Conservation (phyloP, 768 basidiomycete genomes). For the Leccinum uliginosum region DNA sequence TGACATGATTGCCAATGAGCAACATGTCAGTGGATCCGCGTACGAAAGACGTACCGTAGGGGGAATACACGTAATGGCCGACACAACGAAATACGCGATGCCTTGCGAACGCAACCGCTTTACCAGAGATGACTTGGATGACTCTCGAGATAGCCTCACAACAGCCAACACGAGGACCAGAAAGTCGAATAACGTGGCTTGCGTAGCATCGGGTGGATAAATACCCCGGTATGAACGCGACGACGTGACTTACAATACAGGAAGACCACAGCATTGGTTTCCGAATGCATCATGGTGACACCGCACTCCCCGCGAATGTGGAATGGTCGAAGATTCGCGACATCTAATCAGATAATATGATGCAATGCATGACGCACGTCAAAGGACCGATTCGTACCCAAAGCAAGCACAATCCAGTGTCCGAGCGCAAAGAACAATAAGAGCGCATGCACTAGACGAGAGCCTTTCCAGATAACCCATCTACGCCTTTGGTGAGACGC, state of each 20-base stretch:
- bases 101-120: conserved; percentile 19
- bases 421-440: conserved; percentile 10
- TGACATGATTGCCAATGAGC: background rate
- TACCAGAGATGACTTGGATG: conserved; percentile 15
- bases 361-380: background rate
- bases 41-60: conserved; percentile 1
- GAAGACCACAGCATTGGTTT: conserved; percentile 7
- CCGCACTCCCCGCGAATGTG: background rate
- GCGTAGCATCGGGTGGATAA: background rate
- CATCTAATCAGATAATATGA: conserved; percentile 9
- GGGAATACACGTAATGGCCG: conserved; percentile 14
- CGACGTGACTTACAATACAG: conserved; percentile 16
- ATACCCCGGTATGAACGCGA: background rate
- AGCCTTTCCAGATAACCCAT: conserved; percentile 27
- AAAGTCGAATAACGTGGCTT: conserved; percentile 23
- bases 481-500: conserved; percentile 8
- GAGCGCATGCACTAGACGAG: conserved; percentile 13
- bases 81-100: conserved; percentile 18
- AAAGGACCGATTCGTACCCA: conserved; percentile 5
- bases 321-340: conserved; percentile 3
- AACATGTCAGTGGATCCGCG: background rate
- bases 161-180: conserved; percentile 17
- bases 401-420: conserved; percentile 21
- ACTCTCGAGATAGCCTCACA: conserved; percentile 11
- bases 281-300: background rate